Percentiles rank a stretch among this genome's conserved stretches.
Conservation (phyloP, 2,329 filamentous ascomycete species). For the Fusarium anguioides region DNA sequence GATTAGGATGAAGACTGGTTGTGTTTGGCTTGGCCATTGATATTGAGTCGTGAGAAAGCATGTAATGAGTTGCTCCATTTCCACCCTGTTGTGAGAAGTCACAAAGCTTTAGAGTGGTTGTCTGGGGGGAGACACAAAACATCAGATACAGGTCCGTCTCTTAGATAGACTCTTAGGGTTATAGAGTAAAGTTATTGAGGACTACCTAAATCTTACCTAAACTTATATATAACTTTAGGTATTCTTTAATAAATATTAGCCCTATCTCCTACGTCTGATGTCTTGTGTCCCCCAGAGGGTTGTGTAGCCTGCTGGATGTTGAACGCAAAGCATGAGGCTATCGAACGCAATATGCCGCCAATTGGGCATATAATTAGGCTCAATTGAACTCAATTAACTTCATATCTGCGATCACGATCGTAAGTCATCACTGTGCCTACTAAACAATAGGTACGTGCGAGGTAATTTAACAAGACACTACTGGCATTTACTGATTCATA, state of each 20-base stretch:
- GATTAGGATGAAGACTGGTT: not conserved
- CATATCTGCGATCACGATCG: slow-evolving; percentile 19
- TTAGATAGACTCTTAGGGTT: too few species aligned
- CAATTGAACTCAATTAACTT: not conserved
- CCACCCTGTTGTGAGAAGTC: not conserved
- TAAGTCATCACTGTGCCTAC: slow-evolving; percentile 26
- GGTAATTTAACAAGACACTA: slow-evolving; percentile 16
- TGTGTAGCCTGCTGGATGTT: not conserved
- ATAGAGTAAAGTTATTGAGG: too few species aligned
- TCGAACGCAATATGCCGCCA: too few species aligned
- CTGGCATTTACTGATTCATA: slow-evolving; percentile 36
- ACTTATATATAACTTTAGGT: too few species aligned
- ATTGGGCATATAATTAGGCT: not conserved
- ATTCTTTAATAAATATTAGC: too few species aligned
- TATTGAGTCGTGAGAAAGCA: not conserved
- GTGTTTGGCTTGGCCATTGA: not conserved
- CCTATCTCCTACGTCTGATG: too few species aligned
- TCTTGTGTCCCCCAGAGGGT: too few species aligned
- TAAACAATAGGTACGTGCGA: slow-evolving; percentile 2
- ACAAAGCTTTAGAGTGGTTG: too few species aligned
- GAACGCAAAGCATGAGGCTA: too few species aligned
- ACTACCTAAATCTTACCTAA: too few species aligned
- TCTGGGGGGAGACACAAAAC: too few species aligned
- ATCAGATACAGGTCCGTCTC: too few species aligned
- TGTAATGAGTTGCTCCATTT: not conserved